Evolutionary conservation across 164 flowering plant genomes (phyloP), one percentile per base, ranked within the genome.

Genomic region (Vitis riparia): DNA sequence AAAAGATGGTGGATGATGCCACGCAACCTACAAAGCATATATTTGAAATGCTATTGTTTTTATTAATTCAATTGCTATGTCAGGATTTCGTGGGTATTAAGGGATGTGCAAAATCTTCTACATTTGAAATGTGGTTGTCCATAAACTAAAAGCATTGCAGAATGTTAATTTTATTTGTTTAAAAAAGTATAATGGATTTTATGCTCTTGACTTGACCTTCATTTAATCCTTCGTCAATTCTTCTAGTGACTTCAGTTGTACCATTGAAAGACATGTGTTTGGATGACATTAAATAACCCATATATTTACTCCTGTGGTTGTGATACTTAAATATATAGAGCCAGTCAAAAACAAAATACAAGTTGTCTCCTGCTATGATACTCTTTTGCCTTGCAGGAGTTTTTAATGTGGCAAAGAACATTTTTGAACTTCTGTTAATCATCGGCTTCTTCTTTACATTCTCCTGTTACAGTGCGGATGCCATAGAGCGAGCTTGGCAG

Each of bases 401-500:
- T 30, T 55, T 49, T 10, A 5, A 63, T 63, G 55, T 63, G 32
- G 55, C 37, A 14, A n/a, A 66, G 3, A 8, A 37, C 44, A 37
- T 5, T 37, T 5, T 15, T 60, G 11, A 27, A 4, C 56, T 23
- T 29, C 57, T 27, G 9, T 57, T 10, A 23, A 30, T 55, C 27
- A 8, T 2, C 13, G 0, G 17, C 47, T 32, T 17, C 44, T 29
- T 1, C 12, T 32, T 48, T 14, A 19, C 59, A 15, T 47, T 48
- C 4, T 77, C 63, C 7, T 73, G 7, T 75, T 80, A 59, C 80
- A 95, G 99, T 81, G 82, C 96, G 15, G 99, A 96, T 78, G 68
- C 99, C 48, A 91, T 96, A 32, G 87, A 85, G 50, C 84, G 97
- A 66, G 97, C 98, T 71, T 86, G 91, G 92, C 80, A 91, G 76